phyloP scores from a whole-genome alignment of 805 yeast genomes.

The Metschnikowia dekortorum region DNA sequence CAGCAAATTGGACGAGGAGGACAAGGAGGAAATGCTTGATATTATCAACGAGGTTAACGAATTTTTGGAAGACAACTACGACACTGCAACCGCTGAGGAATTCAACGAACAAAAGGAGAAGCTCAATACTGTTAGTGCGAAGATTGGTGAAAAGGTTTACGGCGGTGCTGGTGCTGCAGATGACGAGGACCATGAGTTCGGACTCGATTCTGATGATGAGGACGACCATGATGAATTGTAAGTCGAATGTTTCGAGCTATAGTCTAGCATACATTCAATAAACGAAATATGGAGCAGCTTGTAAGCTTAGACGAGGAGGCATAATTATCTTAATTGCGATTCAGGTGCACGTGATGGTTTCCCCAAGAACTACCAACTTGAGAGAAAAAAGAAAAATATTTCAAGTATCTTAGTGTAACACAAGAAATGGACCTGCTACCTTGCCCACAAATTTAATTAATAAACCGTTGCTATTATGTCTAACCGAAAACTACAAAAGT shows the following conservation, averaged over 20 bases:
- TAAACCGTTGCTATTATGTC: slow-evolving; percentile 12
- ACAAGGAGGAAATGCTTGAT: slow-evolving; percentile 81
- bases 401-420: not conserved
- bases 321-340: not conserved
- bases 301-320: not conserved
- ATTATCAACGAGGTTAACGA: slow-evolving; percentile 83
- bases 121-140: slow-evolving; percentile 78
- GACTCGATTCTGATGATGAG: slow-evolving; percentile 36
- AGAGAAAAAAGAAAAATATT: slow-evolving; percentile 10
- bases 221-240: slow-evolving; percentile 45
- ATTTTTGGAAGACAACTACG: slow-evolving; percentile 73
- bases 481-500: slow-evolving; percentile 21
- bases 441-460: slow-evolving; percentile 7
- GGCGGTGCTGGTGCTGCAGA: slow-evolving; percentile 45
- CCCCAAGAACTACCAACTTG: not conserved
- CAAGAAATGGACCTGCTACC: slow-evolving; percentile 17
- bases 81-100: slow-evolving; percentile 87
- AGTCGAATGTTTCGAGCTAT: not conserved
- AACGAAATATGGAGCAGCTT: not conserved
- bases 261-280: not conserved
- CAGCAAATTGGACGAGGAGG: slow-evolving; percentile 78
- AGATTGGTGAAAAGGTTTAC: slow-evolving; percentile 82
- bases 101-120: slow-evolving; percentile 86
- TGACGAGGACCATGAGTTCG: slow-evolving; percentile 30
- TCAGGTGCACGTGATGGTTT: slow-evolving; percentile 2